These are phyloP conservation scores for Xylariaceae sp. DNA, from an alignment of 2,329 filamentous ascomycete species.

Conservation along the genomic window DNA sequence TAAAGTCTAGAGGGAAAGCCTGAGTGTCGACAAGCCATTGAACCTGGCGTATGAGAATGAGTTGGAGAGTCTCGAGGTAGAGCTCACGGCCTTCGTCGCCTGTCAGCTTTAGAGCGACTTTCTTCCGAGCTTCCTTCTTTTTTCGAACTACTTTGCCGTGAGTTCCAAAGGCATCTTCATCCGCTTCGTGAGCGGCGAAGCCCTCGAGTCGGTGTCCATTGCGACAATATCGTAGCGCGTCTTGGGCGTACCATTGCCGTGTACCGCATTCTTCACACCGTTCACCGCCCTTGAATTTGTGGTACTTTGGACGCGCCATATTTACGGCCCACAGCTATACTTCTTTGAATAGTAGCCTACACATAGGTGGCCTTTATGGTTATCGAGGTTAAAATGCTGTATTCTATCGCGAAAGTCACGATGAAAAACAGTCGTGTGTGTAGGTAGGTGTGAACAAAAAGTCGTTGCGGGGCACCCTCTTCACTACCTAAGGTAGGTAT, in stretches of 20 bases:
- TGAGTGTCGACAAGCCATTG: slow-evolving; percentile 67
- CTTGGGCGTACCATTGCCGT: slow-evolving; percentile 68
- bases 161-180: slow-evolving; percentile 66
- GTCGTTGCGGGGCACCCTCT: too few species aligned
- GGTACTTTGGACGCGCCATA: slow-evolving; percentile 45
- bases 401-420: too few species aligned
- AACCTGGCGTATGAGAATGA: slow-evolving; percentile 80
- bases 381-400: too few species aligned
- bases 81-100: slow-evolving; percentile 72
- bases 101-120: slow-evolving; percentile 52
- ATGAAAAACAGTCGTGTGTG: too few species aligned
- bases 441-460: too few species aligned
- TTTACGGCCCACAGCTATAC: neutral
- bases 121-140: slow-evolving; percentile 56
- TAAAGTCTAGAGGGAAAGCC: slow-evolving; percentile 68
- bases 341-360: too few species aligned
- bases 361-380: too few species aligned
- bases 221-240: slow-evolving; percentile 75
- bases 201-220: slow-evolving; percentile 76
- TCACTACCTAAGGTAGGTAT: too few species aligned
- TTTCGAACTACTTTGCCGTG: slow-evolving; percentile 54
- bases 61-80: slow-evolving; percentile 80
- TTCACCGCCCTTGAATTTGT: slow-evolving; percentile 52
- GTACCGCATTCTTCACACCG: slow-evolving; percentile 67
- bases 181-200: slow-evolving; percentile 54